Evolutionary conservation across 371 early-diverging fungal genomes (phyloP), one percentile per base, ranked within the genome.

Genomic region (Syncephalis plumigaleata): DNA sequence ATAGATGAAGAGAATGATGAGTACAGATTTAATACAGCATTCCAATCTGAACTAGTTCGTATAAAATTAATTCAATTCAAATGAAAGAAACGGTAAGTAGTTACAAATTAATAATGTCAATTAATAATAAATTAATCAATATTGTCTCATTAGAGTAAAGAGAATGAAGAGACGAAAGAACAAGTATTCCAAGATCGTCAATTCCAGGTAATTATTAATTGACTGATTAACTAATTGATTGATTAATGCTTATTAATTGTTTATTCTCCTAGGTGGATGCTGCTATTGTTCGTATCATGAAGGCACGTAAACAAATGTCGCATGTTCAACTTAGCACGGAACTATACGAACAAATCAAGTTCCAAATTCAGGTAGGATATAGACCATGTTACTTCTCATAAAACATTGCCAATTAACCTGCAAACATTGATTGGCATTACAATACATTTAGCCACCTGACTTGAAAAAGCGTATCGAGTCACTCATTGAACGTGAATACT

Each of bases 231-330:
- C 16, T 36, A 4, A 27, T 17, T 48, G 11, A 22, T 16, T 37
- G 11, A 37, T 37, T 37, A 13, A 37, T 37, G n/a, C 11, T 37
- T n/a, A 37, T 13, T 37, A n/a, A 13, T n/a, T 13, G 11, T 40
- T 40, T 4, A n/a, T 7, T 40, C n/a, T 40, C n/a, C 8, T 31
- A 31, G 31, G 31, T 91, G 9, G 96, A 98, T 54, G 98, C 98
- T 2, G 90, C 91, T 0, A 78, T 95, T 58, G 95, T 93, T 4
- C 71, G 96, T 36, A 78, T 95, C 43, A 82, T 95, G 88, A 98
- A 98, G 63, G 70, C 79, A 0, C 70, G 81, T 25, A 84, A 82
- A 60, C 66, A 59, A 21, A 49, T 86, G 20, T 59, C 65, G 15
- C 90, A 90, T 57, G 58, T 61, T 0, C 54, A 64, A 2, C 64